Evolutionary conservation across 2,329 filamentous ascomycete genomes (phyloP), one percentile per base, ranked within the genome.

Genomic region (Fusarium globosum): DNA sequence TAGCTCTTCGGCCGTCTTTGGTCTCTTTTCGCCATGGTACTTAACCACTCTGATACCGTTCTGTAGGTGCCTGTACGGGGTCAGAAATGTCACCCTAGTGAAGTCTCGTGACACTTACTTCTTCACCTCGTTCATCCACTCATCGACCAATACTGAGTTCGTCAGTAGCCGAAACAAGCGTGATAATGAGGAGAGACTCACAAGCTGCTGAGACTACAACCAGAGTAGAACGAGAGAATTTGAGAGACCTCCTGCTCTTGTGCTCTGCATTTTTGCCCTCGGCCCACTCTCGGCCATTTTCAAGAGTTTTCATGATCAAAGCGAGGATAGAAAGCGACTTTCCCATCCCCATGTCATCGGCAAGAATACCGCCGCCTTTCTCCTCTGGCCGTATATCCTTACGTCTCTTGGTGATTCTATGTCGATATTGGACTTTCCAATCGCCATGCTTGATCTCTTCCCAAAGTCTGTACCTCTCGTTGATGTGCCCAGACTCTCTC

Each of bases 271-370:
- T 68, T n/a, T 21, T 62, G 4, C n/a, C 7, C 1, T 38, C 33
- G 0, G 65, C 55, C 63, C 63, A 68, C 11, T 68, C 41, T 7
- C 49, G 7, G 2, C 65, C 41, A 0, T 62, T 39, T 4, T 68
- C 65, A 1, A 68, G n/a, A 5, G 65, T 68, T 7, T 68, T 68
- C 65, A 62, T 68, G 0, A 68, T 65, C 2, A 68, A 23, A 2
- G 65, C 65, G 0, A 68, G 46, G 1, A 68, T 68, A 0, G 65
- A 68, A 7, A 68, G 48, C 0, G 65, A 68, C 8, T 68, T 68
- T 18, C 65, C 65, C 65, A 68, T 68, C 1, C 65, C 65, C 65
- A 68, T 68, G 1, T 68, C 65, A 2, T 68, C 63, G 4, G 65
- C 65, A 7, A 68, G 35, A 1, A 68, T 68, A 0, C 65, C 65